Percentiles rank a stretch among this genome's conserved stretches.
Conservation (phyloP, 2,329 filamentous ascomycete genomes). For the Akanthomyces lecanii region DNA sequence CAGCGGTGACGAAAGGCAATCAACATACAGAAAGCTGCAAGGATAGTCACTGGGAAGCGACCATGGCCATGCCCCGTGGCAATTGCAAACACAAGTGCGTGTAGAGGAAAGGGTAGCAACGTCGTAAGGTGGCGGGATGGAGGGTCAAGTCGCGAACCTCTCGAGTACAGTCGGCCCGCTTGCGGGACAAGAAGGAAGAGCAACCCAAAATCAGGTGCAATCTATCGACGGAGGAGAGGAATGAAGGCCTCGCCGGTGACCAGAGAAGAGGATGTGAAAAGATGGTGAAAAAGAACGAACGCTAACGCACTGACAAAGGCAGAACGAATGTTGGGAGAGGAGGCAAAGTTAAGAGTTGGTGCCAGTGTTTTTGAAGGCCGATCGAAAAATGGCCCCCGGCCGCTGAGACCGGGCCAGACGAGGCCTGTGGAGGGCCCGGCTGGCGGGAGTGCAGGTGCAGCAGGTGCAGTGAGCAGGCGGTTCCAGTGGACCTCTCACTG, state of each 20-base stretch:
- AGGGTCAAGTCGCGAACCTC: not conserved
- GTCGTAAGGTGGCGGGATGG: slow-evolving; percentile 8
- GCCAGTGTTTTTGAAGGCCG: slow-evolving; percentile 10
- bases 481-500: not conserved
- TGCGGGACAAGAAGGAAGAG: slow-evolving; percentile 3
- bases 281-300: not conserved
- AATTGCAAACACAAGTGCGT: slow-evolving; percentile 7
- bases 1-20: not conserved
- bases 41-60: slow-evolving; percentile 11
- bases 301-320: slow-evolving; percentile 4
- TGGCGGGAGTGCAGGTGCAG: not conserved
- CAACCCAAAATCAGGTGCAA: not conserved
- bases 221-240: not conserved
- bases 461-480: not conserved
- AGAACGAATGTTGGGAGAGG: slow-evolving; percentile 14
- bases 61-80: slow-evolving; percentile 15
- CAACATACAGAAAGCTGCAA: not conserved
- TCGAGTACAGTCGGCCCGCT: not conserved
- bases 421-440: not conserved
- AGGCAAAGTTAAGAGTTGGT: slow-evolving; percentile 10
- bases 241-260: not conserved
- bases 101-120: not conserved
- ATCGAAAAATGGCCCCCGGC: slow-evolving; percentile 9
- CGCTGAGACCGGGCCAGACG: slow-evolving; percentile 1
- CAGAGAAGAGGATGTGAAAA: not conserved